Conservation (phyloP, 306 rosid genomes). For the Acacia melanoxylon region DNA sequence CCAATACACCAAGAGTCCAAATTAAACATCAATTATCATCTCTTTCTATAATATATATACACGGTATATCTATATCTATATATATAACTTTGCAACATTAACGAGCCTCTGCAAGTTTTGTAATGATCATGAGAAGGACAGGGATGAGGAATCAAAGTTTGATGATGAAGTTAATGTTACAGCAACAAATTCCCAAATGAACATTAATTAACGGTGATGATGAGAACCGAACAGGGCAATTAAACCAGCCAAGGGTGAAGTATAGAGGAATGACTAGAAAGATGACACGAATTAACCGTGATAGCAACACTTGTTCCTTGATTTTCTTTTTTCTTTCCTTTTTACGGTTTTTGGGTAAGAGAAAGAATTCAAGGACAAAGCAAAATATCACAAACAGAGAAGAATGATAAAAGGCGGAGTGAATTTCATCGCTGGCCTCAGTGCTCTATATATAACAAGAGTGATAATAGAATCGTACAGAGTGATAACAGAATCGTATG, state of each 20-base stretch:
- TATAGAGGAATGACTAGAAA: conserved; percentile 33
- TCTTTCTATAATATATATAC: too few species aligned
- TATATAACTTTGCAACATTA: background rate
- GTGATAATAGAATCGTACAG: too few species aligned
- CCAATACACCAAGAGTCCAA: conserved; percentile 12
- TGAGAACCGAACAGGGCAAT: conserved; percentile 12
- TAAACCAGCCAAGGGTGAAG: background rate
- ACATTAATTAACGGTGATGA: background rate
- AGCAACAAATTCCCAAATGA: conserved; percentile 3
- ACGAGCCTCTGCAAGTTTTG: background rate
- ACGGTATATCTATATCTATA: background rate
- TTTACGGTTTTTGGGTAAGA: too few species aligned
- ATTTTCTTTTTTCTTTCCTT: background rate
- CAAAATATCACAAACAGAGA: too few species aligned
- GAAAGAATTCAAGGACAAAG: too few species aligned
- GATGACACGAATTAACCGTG: conserved; percentile 45
- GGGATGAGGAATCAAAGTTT: conserved; percentile 22
- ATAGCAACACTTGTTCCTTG: background rate
- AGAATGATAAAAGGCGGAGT: too few species aligned
- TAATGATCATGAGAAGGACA: conserved; percentile 19
- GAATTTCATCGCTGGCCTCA: too few species aligned
- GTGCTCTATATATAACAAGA: too few species aligned
- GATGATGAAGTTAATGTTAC: conserved; percentile 26
- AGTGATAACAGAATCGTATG: too few species aligned
- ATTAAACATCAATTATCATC: background rate